Base-by-base conservation (phyloP, 1,284 basidiomycete genomes). In the Coniophora puteana region DNA sequence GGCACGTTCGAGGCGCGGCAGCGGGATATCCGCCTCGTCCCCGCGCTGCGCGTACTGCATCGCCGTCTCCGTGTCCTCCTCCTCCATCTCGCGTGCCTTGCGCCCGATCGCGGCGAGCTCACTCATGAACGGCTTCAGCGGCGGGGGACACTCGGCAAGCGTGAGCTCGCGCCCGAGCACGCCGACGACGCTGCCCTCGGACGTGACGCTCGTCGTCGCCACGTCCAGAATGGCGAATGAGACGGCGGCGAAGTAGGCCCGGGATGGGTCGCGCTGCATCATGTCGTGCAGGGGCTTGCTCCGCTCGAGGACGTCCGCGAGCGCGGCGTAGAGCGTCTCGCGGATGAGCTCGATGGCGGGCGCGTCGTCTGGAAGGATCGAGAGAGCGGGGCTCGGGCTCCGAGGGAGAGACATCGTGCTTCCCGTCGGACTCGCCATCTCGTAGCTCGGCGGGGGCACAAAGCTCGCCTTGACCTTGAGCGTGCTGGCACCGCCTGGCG, bases 321-420 rank as follows among this genome's bases (percentile, higher is more conserved):
- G 67, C 1, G 83, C 76, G 0, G 87, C 85, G 59, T 89, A 91
- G 4, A 91, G 72, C 1, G 87, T 89, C 58, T 90, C 87, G 23
- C 88, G 81, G 45, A 90, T 89, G 54, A 84, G 71, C 45, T 80
- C 75, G 46, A 89, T 80, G 0, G 77, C 77, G 1, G 84, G 82
- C 5, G 77, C 66, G 26, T 72, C 58, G n/a, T n/a, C n/a, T n/a
- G n/a, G n/a, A 5, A 71, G 66, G 0, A 75, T 59, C 36, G 86
- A 67, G 36, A 84, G 63, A 4, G 66, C 56, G 0, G 77, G 76
- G 0, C 72, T 69, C 1, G 68, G 63, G 21, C 60, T 58, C 43
- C 61, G 62, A 4, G 56, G 38, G 28, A 47, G 53, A 45, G 34
- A 31, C 29, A 41, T 8, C 10, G 23, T 48, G 14, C 26, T 59